Conservation (phyloP, 2,329 filamentous ascomycete genomes). For the Neocucurbitaria cava region DNA sequence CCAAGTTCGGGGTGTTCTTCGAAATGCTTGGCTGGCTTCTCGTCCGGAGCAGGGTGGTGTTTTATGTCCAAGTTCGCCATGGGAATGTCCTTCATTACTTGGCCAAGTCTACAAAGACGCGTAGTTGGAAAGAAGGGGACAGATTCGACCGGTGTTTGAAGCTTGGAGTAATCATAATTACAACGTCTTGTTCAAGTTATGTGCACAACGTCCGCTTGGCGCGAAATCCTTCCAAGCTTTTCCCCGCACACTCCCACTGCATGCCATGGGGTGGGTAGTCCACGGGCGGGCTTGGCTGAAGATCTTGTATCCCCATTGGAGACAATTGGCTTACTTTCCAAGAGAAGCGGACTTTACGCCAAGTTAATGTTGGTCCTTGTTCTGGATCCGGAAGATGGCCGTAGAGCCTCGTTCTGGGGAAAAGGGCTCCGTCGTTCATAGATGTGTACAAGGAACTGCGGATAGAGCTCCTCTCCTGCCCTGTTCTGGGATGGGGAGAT, state of each 20-base stretch:
- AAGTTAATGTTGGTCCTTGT: conserved; percentile 2
- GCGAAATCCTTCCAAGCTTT: conserved; percentile 23
- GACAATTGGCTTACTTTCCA: background rate
- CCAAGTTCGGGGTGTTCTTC: conserved; percentile 29
- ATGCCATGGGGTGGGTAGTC: conserved; percentile 7
- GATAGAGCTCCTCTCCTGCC: background rate
- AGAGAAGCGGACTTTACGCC: background rate
- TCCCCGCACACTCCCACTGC: conserved; percentile 37
- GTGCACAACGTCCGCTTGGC: conserved; percentile 19
- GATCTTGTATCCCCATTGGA: conserved; percentile 10
- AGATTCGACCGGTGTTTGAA: background rate
- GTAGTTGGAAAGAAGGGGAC: background rate
- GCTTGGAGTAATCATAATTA: background rate
- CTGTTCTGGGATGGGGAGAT: background rate
- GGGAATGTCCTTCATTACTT: background rate
- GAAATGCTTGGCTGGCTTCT: conserved; percentile 19
- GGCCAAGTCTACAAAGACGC: background rate
- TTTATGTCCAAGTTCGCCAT: conserved; percentile 10
- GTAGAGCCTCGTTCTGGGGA: background rate
- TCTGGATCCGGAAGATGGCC: background rate
- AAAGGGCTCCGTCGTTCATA: background rate
- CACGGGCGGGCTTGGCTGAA: conserved; percentile 17
- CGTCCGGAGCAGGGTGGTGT: conserved; percentile 16
- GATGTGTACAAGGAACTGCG: background rate
- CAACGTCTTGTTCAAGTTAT: background rate